Percentiles rank a stretch among this genome's conserved stretches.
phyloP scores from a whole-genome alignment of 129 eudicot genomes.

The Flaveria trinervia region DNA sequence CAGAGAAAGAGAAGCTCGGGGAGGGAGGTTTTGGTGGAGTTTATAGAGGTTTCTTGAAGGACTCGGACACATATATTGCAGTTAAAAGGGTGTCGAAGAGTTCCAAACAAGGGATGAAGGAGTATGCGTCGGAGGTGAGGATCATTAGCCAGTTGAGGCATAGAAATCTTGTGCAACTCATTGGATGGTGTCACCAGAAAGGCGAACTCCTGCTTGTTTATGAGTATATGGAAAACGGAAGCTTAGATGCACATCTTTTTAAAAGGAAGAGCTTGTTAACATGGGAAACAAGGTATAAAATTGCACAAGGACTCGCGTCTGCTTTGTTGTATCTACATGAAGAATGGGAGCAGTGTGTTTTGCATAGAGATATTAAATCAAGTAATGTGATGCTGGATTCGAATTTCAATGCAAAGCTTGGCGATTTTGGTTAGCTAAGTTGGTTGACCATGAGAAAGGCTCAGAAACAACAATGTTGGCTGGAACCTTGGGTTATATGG shows the following conservation, averaged over 20 bases:
- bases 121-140: background rate
- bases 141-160: background rate
- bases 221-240: background rate
- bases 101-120: constrained; percentile 5
- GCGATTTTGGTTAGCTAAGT: constrained; percentile 10
- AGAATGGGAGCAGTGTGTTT: constrained; percentile 5
- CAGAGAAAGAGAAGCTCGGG: constrained; percentile 1
- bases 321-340: background rate
- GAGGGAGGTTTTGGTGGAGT: background rate
- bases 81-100: background rate
- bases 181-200: background rate
- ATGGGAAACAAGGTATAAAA: background rate
- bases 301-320: background rate
- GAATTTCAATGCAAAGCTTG: constrained; percentile 15
- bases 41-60: background rate
- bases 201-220: constrained; percentile 2
- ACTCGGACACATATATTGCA: background rate
- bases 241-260: constrained; percentile 2
- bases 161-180: constrained; percentile 2
- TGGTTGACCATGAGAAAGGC: constrained; percentile 6
- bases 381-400: constrained; percentile 2
- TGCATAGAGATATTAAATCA: background rate
- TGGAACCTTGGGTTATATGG: constrained; percentile 3
- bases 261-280: background rate
- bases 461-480: background rate